Base-by-base conservation (phyloP, 495 filamentous ascomycete species). In the Aspergillus conjunctus region DNA sequence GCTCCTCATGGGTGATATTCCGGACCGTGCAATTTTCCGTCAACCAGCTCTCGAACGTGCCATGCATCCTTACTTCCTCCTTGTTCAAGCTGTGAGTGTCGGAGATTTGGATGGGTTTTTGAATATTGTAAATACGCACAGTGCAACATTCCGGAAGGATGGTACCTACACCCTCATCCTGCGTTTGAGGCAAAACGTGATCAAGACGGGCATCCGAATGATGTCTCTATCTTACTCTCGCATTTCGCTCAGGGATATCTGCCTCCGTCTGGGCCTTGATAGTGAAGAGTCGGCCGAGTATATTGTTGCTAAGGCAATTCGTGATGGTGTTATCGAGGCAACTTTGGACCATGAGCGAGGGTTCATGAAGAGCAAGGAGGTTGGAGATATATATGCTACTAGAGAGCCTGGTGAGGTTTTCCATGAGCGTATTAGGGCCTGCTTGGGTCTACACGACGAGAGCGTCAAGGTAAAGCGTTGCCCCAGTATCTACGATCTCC, bases 171-270 rank as follows among this genome's bases (percentile, higher is more conserved):
- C 92, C 8, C 82, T 98, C 52, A 93, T 97, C 71, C 83, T 97
- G 61, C 91, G 94, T 49, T 81, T 98, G 41, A 86, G 94, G 54
- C 94, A 98, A 72, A 98, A 98, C 75, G 94, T 98, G 72, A 98
- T 98, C 85, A 97, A 96, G 80, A 98, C 94, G 34, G 94, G 94
- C 65, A 94, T 98, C 65, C 91, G 94, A 62, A 97, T 97, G 91
- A 97, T 98, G 87, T 97, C 93, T 31, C 80, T 98, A 68, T 94
- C 92, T 54, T 98, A 98, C 77, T 96, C 93, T 53, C 88, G 92
- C 58, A 98, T 98, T 70, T 96, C 92, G n/a, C 83, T 98, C 48
- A 87, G 94, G 54, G 94, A 98, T 69, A 98, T 98, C 62, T 98
- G 95, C 79, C 90, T 97, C 60, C 89, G 94, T 49, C 81, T 98